Base-by-base conservation (phyloP, 805 yeast species). In the Metschnikowia borealis region DNA sequence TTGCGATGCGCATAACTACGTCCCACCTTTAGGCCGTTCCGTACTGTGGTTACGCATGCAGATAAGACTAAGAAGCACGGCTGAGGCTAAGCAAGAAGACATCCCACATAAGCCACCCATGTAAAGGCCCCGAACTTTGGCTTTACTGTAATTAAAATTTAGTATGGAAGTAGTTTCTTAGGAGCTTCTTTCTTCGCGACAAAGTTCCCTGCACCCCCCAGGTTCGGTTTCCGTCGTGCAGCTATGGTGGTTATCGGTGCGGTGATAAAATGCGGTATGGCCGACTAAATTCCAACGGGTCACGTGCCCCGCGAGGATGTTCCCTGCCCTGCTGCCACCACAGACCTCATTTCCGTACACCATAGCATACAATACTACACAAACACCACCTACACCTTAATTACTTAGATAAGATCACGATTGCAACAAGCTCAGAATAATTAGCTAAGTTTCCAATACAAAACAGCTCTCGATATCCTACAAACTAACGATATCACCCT, bases 1-100 rank as follows among this genome's bases (percentile, higher is more conserved):
- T 4, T 41, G 34, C 23, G 21, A 40, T 31, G 44, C 44, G 44
- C 44, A 41, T 41, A 41, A 41, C 36, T 29, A 31, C 44, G 17
- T 20, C 26, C 14, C 8, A 7, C 15, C 36, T 13, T 31, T 31
- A 41, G 31, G 36, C 44, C 36, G 36, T 31, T 31, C 44, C 34
- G 36, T n/a, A 29, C 23, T 29, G 36, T 41, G 44, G 44, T 41
- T 41, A 31, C 44, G 44, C 31, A 18, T 31, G 36, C 26, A 37
- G 39, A 37, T 18, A 18, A 37, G 26, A 17, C 5, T 10, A 18
- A 41, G 17, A 11, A 41, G 14, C 36, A 31, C 44, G 21, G 17
- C 14, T 17, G 36, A 26, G 14, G 33, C 34, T 13, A 17, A 7
- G 38, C 6, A 14, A 35, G 21, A 35, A 35, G 17, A 10, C 10